Conservation (phyloP, 2,329 filamentous ascomycete genomes). For the Tolypocladium amazonense region DNA sequence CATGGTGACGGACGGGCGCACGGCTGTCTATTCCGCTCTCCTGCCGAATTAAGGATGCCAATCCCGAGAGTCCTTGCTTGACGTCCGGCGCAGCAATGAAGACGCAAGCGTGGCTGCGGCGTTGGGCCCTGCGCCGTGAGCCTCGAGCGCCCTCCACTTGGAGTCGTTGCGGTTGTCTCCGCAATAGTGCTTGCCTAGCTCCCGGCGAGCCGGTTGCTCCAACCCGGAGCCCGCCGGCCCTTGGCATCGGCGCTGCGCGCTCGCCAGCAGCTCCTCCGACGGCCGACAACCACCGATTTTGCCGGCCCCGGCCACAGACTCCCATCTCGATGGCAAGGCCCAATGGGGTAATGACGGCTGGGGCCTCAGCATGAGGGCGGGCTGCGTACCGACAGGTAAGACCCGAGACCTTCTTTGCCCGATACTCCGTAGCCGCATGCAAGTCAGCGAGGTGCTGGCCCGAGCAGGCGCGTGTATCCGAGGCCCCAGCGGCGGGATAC, state of each 20-base stretch:
- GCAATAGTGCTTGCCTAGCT: not conserved
- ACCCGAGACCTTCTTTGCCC: not conserved
- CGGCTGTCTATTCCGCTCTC: not conserved
- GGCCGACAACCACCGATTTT: not conserved
- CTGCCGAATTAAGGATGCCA: not conserved
- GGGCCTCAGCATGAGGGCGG: not conserved
- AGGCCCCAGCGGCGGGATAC: not conserved
- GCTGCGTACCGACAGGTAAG: not conserved
- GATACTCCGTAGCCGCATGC: not conserved
- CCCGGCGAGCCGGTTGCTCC: not conserved
- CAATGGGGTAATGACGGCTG: not conserved
- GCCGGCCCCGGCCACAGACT: not conserved
- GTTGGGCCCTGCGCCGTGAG: not conserved
- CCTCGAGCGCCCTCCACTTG: not conserved
- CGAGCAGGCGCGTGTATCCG: not conserved
- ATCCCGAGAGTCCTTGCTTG: not conserved
- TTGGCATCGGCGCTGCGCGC: not conserved
- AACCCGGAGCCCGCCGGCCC: not conserved
- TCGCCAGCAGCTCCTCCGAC: not conserved
- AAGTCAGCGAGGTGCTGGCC: not conserved
- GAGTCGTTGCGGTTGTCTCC: not conserved
- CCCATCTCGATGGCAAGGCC: not conserved
- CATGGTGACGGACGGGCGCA: conserved; percentile 26
- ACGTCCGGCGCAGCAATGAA: not conserved
- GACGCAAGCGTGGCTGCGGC: not conserved